Evolutionary conservation across 306 rosid genomes (phyloP), one percentile per base, ranked within the genome.

Genomic region (Trifolium pratense): DNA sequence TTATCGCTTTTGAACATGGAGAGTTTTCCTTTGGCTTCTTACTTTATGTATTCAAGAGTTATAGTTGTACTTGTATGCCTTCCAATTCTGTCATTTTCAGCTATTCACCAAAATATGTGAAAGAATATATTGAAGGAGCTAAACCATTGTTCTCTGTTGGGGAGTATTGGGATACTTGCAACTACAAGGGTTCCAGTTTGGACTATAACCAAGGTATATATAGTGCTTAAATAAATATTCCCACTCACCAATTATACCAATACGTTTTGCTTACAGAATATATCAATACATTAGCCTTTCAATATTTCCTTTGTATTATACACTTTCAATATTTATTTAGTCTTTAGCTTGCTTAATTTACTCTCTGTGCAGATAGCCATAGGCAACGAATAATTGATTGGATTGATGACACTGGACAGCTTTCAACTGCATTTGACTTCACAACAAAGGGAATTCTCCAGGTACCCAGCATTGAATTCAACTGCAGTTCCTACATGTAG

Each of bases 401-500:
- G 98, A 91, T 93, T 71, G 86, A 93, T 86, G 84, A 88, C 76
- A 83, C 97, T 23, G 96, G 96, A 67, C 88, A 89, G 66, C 91
- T 86, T 76, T 86, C 98, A 73, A 77, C 92, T 77, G 98, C 97
- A 48, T 93, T 93, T 73, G 98, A 91, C 84, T 93, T 93, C 80
- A 93, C 98, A 66, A 89, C 96, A n/a, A 93, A 93, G 84, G 98
- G 98, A 68, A 80, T 93, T 80, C 96, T 91, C 56, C 98, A 93
- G 98, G 97, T 93, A 80, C 48, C 51, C 46, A 58, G 4, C 67
- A 67, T 15, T 43, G n/a, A 43, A 43, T 43, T 12, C 49, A 43
- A 43, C 15, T 13, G 49, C 49, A 4, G 37, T 34, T 34, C 37
- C 37, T 34, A 34, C 37, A 34, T 34, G 6, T 34, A 7, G 39